phyloP scores from a whole-genome alignment of 306 rosid genomes.

The Sicyos baderoa region DNA sequence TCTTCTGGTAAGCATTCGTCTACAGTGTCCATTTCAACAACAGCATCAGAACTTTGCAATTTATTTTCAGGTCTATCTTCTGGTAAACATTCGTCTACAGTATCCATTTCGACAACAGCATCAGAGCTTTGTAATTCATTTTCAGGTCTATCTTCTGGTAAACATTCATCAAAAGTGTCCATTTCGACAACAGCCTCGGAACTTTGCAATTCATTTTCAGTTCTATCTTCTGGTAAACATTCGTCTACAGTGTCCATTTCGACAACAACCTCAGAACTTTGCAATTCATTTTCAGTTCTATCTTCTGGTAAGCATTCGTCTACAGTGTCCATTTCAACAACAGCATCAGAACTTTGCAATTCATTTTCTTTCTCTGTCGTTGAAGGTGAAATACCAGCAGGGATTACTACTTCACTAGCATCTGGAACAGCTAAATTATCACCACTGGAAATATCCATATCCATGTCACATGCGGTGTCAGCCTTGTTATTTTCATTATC shows the following conservation, averaged over 20 bases:
- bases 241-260: background rate
- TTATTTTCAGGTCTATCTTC: conserved; percentile 17
- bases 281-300: conserved; percentile 17
- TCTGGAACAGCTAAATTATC: conserved; percentile 20
- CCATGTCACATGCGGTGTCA: conserved; percentile 23
- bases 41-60: conserved; percentile 15
- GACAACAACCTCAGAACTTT: conserved; percentile 16
- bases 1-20: background rate
- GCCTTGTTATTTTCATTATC: conserved; percentile 15
- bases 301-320: background rate
- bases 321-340: conserved; percentile 9
- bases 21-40: conserved; percentile 10
- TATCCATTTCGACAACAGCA: conserved; percentile 13
- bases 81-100: no score
- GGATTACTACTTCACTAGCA: conserved; percentile 15
- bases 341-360: conserved; percentile 17
- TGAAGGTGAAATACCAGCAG: conserved; percentile 18
- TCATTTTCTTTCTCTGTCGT: conserved; percentile 16
- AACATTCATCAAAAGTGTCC: background rate
- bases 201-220: conserved; percentile 21
- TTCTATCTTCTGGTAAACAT: background rate
- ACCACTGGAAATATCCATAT: conserved; percentile 24
- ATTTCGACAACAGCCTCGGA: conserved; percentile 16
- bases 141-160: conserved; percentile 8
- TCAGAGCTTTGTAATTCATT: conserved; percentile 20